phyloP scores from a whole-genome alignment of 2,329 filamentous ascomycete genomes.

The Ceratocystis ficicola region DNA sequence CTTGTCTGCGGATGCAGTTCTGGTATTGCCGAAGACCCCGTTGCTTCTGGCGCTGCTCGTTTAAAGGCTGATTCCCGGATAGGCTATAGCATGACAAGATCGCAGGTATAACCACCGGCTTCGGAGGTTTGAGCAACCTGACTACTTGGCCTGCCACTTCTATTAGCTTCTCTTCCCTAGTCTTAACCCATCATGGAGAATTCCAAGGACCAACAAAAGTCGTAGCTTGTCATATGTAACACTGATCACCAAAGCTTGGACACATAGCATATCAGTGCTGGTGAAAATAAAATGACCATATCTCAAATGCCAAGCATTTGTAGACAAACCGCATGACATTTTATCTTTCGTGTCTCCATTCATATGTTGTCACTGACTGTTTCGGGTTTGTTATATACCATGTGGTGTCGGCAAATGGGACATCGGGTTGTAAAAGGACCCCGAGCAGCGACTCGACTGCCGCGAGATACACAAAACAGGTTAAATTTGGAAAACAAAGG shows the following conservation, averaged over 20 bases:
- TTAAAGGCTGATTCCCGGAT: too few relatives aligned
- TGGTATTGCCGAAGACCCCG: background rate
- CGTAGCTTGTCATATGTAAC: constrained; percentile 1
- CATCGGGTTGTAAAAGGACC: background rate
- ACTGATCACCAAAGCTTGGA: background rate
- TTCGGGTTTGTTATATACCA: background rate
- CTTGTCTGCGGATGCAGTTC: too few relatives aligned
- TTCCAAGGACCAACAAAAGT: background rate
- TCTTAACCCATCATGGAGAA: background rate
- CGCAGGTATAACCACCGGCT: background rate
- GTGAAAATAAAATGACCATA: background rate
- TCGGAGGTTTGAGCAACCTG: background rate
- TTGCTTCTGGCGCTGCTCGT: too few relatives aligned
- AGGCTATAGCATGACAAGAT: background rate
- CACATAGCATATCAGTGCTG: background rate
- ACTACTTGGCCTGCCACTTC: background rate
- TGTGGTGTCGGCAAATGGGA: background rate
- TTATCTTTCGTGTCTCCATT: background rate
- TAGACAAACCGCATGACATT: background rate
- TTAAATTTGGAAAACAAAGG: background rate
- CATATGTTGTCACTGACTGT: background rate
- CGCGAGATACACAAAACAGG: background rate
- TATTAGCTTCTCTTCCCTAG: too few relatives aligned
- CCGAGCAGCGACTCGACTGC: background rate
- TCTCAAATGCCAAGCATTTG: background rate